Conservation (phyloP, 202 grass and related monocot genomes). For the Dendrocalamus latiflorus region DNA sequence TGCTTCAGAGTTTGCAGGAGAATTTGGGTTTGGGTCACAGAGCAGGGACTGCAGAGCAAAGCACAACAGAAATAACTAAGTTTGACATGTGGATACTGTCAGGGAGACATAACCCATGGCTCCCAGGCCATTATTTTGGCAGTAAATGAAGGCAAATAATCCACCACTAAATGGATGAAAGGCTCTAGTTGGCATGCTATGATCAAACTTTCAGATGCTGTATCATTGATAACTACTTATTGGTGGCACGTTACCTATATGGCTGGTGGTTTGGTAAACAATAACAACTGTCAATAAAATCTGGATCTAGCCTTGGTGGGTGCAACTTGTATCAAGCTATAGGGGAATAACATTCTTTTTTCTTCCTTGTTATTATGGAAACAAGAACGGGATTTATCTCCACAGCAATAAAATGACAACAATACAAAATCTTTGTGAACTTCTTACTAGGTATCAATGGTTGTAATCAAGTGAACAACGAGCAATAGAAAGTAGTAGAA, state of each 20-base stretch:
- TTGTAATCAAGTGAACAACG: neutral
- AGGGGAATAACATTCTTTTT: neutral
- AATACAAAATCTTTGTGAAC: neutral
- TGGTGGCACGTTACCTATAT: constrained; percentile 2
- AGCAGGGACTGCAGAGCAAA: constrained; percentile 64
- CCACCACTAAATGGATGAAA: neutral
- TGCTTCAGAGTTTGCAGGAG: constrained; percentile 88
- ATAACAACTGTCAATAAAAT: neutral
- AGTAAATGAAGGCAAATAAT: neutral
- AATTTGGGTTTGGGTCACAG: constrained; percentile 87
- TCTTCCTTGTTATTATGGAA: neutral
- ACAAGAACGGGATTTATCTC: neutral
- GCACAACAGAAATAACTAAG: neutral
- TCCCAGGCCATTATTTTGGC: neutral
- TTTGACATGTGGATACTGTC: neutral
- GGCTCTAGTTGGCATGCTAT: neutral
- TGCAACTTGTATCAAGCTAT: neutral
- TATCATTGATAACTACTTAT: neutral
- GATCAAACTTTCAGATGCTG: neutral
- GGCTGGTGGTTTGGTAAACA: neutral
- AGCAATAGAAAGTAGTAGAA: neutral
- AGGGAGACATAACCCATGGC: neutral
- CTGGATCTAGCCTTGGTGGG: neutral
- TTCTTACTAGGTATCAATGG: neutral
- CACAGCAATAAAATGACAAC: neutral